phyloP scores from a whole-genome alignment of 176 grass and related monocot genomes.

The Poa pratensis region DNA sequence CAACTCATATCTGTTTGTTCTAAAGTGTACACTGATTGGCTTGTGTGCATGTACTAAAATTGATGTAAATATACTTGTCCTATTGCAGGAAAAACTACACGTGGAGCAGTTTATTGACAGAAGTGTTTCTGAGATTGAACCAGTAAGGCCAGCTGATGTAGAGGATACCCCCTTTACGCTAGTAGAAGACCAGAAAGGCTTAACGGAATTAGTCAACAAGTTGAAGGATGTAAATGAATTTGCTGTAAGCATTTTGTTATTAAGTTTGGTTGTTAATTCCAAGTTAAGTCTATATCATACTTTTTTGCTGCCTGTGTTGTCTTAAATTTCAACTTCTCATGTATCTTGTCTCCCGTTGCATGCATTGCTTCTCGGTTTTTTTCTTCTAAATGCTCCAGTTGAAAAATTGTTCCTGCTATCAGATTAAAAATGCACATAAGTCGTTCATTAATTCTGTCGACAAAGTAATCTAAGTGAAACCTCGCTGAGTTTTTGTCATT shows the following conservation, averaged over 20 bases:
- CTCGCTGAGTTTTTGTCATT: neutral
- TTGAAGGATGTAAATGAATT: conserved; percentile 81
- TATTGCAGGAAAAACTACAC: conserved; percentile 70
- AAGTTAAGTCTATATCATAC: conserved; percentile 17
- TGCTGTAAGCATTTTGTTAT: conserved; percentile 73
- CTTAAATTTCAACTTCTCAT: neutral
- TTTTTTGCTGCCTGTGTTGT: conserved; percentile 22
- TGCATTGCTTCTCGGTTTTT: neutral
- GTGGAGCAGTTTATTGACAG: conserved; percentile 74
- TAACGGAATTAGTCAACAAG: conserved; percentile 76
- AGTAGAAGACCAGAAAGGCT: conserved; percentile 70
- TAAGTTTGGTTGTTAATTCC: conserved; percentile 10
- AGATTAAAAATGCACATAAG: neutral
- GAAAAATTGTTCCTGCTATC: neutral
- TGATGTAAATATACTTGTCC: conserved; percentile 34
- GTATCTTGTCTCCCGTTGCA: neutral
- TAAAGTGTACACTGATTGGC: neutral
- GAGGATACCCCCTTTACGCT: conserved; percentile 84
- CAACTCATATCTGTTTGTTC: neutral
- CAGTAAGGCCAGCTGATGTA: conserved; percentile 72
- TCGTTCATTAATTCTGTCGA: conserved; percentile 2
- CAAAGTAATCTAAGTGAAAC: neutral
- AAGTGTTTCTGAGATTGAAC: conserved; percentile 65
- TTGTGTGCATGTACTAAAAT: conserved; percentile 3
- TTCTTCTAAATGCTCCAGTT: conserved; percentile 11